Evolutionary conservation across 352 stramenopile species (phyloP).

Genomic region (Globisporangium recalcitrans): DNA sequence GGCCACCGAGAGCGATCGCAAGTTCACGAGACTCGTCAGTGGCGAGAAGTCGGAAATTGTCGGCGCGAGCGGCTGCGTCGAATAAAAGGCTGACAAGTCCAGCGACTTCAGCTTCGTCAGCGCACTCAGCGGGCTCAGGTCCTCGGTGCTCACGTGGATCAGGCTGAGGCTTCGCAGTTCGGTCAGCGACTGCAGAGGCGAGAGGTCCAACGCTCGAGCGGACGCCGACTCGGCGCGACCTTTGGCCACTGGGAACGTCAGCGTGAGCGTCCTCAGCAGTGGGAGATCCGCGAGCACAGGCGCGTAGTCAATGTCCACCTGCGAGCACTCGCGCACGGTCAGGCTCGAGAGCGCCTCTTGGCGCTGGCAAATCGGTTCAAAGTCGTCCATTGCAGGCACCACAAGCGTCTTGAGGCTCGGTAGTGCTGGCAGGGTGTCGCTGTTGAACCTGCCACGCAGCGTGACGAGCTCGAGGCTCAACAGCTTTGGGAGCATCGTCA

Average conservation of each 20-base stretch:
- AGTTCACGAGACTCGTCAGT: not conserved
- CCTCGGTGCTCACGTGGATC: not conserved
- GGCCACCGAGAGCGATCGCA: constrained; percentile 1
- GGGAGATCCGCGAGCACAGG: not conserved
- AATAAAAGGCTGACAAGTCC: constrained; percentile 1
- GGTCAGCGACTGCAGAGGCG: not conserved
- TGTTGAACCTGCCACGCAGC: not conserved
- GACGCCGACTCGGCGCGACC: not conserved
- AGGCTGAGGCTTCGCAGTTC: not conserved
- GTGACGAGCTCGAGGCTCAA: not conserved
- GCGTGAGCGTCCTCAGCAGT: not conserved
- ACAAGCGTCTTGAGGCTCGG: constrained; percentile 1
- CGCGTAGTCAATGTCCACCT: constrained; percentile 4
- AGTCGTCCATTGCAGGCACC: constrained; percentile 2
- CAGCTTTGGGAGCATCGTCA: not conserved
- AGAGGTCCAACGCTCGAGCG: not conserved
- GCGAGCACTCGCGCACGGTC: constrained; percentile 1
- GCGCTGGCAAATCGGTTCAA: constrained; percentile 4
- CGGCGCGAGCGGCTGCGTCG: not conserved
- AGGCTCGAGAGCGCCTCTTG: not conserved
- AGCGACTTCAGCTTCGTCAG: not conserved
- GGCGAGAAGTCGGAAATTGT: not conserved
- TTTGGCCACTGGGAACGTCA: constrained; percentile 1
- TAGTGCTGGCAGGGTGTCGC: not conserved
- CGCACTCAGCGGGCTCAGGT: not conserved